These are phyloP conservation scores for Stemphylium beticola DNA, from an alignment of 2,329 filamentous ascomycete species.

Conservation along the genomic window DNA sequence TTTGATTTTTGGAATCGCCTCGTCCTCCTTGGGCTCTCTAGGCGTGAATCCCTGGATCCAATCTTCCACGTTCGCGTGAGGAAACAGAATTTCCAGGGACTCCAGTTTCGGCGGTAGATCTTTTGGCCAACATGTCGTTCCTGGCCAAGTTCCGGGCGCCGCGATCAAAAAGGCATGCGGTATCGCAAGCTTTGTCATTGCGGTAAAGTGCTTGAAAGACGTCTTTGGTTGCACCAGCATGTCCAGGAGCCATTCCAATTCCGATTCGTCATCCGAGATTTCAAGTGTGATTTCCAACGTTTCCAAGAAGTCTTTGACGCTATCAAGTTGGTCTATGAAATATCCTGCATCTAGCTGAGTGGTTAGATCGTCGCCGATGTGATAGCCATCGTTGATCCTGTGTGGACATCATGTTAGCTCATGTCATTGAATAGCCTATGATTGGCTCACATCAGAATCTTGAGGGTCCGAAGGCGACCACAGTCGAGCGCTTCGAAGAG, in stretches of 20 bases:
- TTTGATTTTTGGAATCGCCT: not conserved
- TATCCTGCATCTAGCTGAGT: slow-evolving; percentile 20
- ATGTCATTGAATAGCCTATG: not conserved
- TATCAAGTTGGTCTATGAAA: slow-evolving; percentile 22
- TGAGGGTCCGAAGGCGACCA: slow-evolving; percentile 17
- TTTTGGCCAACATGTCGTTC: not conserved
- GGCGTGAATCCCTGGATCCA: slow-evolving; percentile 14
- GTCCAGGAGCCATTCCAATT: slow-evolving; percentile 21
- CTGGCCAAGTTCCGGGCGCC: not conserved
- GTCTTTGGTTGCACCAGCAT: slow-evolving; percentile 14
- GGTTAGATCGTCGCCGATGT: slow-evolving; percentile 13
- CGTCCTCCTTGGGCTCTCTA: no score
- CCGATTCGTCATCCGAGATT: slow-evolving; percentile 13
- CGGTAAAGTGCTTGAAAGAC: slow-evolving; percentile 15
- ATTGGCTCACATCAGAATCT: slow-evolving; percentile 13
- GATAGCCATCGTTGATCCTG: slow-evolving; percentile 23
- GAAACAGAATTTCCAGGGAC: slow-evolving; percentile 22
- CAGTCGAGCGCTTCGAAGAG: slow-evolving; percentile 31
- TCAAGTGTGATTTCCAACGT: slow-evolving; percentile 23
- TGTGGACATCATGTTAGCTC: not conserved
- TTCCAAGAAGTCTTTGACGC: slow-evolving; percentile 15
- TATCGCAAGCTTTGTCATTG: slow-evolving; percentile 18
- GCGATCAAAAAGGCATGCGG: slow-evolving; percentile 26
- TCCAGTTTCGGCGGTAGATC: slow-evolving; percentile 24
- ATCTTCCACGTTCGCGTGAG: slow-evolving; percentile 9